These are phyloP conservation scores for Arctium lappa DNA, from an alignment of 129 eudicot species.

Conservation along the genomic window DNA sequence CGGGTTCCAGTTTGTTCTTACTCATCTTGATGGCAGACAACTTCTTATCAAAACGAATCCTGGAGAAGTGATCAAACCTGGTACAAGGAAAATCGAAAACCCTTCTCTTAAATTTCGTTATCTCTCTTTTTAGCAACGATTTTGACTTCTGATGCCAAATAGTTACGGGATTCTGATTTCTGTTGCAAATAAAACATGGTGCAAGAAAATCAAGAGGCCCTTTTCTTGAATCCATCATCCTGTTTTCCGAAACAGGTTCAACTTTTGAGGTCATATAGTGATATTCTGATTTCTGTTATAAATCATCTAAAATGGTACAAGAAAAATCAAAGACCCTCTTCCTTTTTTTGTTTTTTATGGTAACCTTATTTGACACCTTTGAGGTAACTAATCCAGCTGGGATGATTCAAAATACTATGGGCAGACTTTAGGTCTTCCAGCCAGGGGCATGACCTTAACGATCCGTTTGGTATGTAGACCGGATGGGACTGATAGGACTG, in stretches of 20 bases:
- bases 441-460: too few species aligned
- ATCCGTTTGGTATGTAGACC: too few species aligned
- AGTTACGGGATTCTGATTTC: neutral
- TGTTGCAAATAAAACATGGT: neutral
- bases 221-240: neutral
- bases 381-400: too few species aligned
- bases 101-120: neutral
- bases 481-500: too few species aligned
- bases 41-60: slow-evolving; percentile 68
- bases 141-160: neutral
- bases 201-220: neutral
- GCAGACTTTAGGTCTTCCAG: too few species aligned
- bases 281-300: too few species aligned
- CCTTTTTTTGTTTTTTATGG: too few species aligned
- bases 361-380: too few species aligned
- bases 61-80: slow-evolving; percentile 79
- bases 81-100: slow-evolving; percentile 20
- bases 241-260: neutral
- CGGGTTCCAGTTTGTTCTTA: slow-evolving; percentile 60
- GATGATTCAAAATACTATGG: too few species aligned
- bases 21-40: slow-evolving; percentile 76
- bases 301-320: neutral
- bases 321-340: neutral
- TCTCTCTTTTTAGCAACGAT: neutral
- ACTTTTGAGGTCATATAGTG: neutral